Evolutionary conservation across 2,329 filamentous ascomycete genomes (phyloP).

Genomic region (Paraconiothyrium sp.): DNA sequence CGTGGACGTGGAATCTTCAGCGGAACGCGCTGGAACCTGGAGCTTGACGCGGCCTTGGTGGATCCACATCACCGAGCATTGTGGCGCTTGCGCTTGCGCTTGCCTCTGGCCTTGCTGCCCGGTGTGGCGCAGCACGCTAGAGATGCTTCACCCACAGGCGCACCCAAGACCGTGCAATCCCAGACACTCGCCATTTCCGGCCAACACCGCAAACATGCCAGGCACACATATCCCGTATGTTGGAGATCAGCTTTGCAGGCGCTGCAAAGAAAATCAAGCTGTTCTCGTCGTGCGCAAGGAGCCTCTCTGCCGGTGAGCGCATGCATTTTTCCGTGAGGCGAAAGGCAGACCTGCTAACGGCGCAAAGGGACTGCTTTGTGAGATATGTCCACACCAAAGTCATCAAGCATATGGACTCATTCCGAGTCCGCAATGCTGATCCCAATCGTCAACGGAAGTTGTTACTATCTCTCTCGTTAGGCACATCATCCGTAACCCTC

Average conservation of each 20-base stretch:
- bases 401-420: slow-evolving; percentile 78
- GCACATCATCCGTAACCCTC: slow-evolving; percentile 80
- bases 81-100: slow-evolving; percentile 3
- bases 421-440: slow-evolving; percentile 61
- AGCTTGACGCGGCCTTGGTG: slow-evolving; percentile 23
- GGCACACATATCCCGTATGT: slow-evolving; percentile 36
- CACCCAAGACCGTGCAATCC: not conserved
- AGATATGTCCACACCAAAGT: slow-evolving; percentile 81
- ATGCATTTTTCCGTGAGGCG: slow-evolving; percentile 7
- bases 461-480: slow-evolving; percentile 83
- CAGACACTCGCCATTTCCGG: not conserved
- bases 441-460: slow-evolving; percentile 63
- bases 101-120: not conserved
- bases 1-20: not conserved
- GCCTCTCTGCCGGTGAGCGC: slow-evolving; percentile 66
- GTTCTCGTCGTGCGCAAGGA: slow-evolving; percentile 66
- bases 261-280: slow-evolving; percentile 64
- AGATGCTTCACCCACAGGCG: slow-evolving; percentile 8
- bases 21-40: slow-evolving; percentile 11
- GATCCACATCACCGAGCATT: slow-evolving; percentile 16
- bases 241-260: slow-evolving; percentile 58
- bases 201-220: slow-evolving; percentile 38
- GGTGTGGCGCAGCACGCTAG: slow-evolving; percentile 23
- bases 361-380: slow-evolving; percentile 75
- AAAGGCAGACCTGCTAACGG: slow-evolving; percentile 16